Conservation (phyloP, 148 eudicot genomes). For the Diospyros kaki region DNA sequence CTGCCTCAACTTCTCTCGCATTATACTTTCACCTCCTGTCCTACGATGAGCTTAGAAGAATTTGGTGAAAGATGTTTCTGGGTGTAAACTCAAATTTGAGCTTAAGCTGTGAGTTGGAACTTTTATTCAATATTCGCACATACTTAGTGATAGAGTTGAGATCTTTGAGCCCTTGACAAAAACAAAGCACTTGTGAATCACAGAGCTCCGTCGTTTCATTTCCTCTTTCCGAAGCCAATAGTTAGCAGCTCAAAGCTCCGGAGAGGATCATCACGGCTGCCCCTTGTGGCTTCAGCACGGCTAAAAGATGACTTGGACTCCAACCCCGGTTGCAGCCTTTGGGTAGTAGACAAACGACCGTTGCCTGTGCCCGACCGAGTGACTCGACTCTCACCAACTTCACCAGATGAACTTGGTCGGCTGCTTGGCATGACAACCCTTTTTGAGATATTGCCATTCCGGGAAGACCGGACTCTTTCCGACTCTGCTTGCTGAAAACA, state of each 20-base stretch:
- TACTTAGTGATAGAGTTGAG: background rate
- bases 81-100: background rate
- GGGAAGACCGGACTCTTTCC: slow-evolving; percentile 64
- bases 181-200: background rate
- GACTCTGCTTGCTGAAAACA: slow-evolving; percentile 59
- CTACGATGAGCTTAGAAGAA: too few relatives aligned
- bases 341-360: slow-evolving; percentile 65
- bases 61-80: background rate
- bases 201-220: slow-evolving; percentile 25
- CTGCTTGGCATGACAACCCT: slow-evolving; percentile 66
- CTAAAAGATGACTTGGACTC: slow-evolving; percentile 76
- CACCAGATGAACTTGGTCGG: slow-evolving; percentile 84
- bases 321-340: slow-evolving; percentile 72
- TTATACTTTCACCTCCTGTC: too few relatives aligned
- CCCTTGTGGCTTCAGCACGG: slow-evolving; percentile 56
- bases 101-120: background rate
- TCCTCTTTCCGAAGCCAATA: slow-evolving; percentile 80
- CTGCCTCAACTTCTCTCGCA: too few relatives aligned
- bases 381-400: slow-evolving; percentile 59
- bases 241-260: slow-evolving; percentile 92
- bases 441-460: slow-evolving; percentile 67
- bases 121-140: background rate
- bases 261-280: slow-evolving; percentile 69
- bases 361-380: slow-evolving; percentile 55
- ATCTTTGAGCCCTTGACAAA: slow-evolving; percentile 3